Conservation (phyloP, 2,329 filamentous ascomycete genomes). For the Microascus cirrosus region DNA sequence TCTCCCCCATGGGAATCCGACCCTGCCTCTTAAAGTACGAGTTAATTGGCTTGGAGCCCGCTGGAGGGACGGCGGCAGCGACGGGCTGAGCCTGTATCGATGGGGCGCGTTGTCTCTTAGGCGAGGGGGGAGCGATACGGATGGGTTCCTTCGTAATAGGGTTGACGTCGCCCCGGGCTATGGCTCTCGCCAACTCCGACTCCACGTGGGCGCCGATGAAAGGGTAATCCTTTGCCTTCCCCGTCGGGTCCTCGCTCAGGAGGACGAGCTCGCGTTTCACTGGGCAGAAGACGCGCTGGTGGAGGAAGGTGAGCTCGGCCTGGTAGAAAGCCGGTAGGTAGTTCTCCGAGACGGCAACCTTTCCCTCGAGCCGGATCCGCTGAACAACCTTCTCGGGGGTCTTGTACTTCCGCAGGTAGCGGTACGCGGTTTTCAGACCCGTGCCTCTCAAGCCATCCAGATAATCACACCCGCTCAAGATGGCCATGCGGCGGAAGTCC, state of each 20-base stretch:
- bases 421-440: slow-evolving; percentile 87
- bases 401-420: slow-evolving; percentile 82
- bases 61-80: slow-evolving; percentile 10
- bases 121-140: slow-evolving; percentile 26
- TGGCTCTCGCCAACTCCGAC: slow-evolving; percentile 55
- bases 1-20: slow-evolving; percentile 48
- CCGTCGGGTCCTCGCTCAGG: slow-evolving; percentile 52
- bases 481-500: slow-evolving; percentile 91
- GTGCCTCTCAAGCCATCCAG: slow-evolving; percentile 75
- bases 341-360: slow-evolving; percentile 66
- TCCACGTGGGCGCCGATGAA: slow-evolving; percentile 72
- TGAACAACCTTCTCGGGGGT: slow-evolving; percentile 72
- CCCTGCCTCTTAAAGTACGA: slow-evolving; percentile 39
- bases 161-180: slow-evolving; percentile 75
- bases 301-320: slow-evolving; percentile 84
- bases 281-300: slow-evolving; percentile 92
- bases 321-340: slow-evolving; percentile 75
- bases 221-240: slow-evolving; percentile 59
- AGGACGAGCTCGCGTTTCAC: slow-evolving; percentile 59
- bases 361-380: slow-evolving; percentile 81
- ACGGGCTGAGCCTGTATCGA: slow-evolving; percentile 6
- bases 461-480: slow-evolving; percentile 93
- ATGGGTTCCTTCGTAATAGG: slow-evolving; percentile 74
- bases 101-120: slow-evolving; percentile 29
- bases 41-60: slow-evolving; percentile 36